These are phyloP conservation scores for Coemansia sp. DNA, from an alignment of 192 early-diverging fungal genomes.

Conservation along the genomic window DNA sequence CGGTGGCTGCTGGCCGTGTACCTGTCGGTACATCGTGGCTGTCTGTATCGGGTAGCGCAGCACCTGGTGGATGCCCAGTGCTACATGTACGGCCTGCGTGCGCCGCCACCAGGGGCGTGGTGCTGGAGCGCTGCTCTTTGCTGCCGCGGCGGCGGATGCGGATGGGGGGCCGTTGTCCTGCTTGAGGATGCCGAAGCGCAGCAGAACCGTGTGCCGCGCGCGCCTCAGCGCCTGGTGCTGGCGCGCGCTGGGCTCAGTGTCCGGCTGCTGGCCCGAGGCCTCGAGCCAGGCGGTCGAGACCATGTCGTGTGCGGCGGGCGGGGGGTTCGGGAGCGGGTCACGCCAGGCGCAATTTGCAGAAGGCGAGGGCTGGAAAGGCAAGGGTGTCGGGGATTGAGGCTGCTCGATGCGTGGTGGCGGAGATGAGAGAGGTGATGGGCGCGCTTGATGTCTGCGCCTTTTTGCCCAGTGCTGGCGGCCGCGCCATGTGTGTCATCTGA, in stretches of 20 bases:
- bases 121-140: too few species aligned
- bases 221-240: background rate
- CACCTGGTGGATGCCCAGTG: slow-evolving; percentile 5
- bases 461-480: background rate
- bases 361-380: too few species aligned
- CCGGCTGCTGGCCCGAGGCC: too few species aligned
- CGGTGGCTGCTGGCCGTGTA: background rate
- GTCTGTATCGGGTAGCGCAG: slow-evolving; percentile 25
- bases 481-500: slow-evolving; percentile 10
- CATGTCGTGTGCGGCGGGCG: too few species aligned
- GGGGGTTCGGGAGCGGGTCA: too few species aligned
- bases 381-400: too few species aligned
- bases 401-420: too few species aligned
- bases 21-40: slow-evolving; percentile 20
- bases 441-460: slow-evolving; percentile 1
- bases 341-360: too few species aligned
- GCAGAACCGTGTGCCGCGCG: too few species aligned
- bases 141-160: background rate
- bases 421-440: too few species aligned
- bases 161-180: too few species aligned
- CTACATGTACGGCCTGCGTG: slow-evolving; percentile 5
- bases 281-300: background rate
- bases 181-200: too few species aligned
- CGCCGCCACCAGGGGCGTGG: slow-evolving; percentile 18
- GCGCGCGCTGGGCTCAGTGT: background rate